Percentiles rank a stretch among this genome's conserved stretches.
Conservation (phyloP, 495 filamentous ascomycete species). For the Tetracladium marchalianum region DNA sequence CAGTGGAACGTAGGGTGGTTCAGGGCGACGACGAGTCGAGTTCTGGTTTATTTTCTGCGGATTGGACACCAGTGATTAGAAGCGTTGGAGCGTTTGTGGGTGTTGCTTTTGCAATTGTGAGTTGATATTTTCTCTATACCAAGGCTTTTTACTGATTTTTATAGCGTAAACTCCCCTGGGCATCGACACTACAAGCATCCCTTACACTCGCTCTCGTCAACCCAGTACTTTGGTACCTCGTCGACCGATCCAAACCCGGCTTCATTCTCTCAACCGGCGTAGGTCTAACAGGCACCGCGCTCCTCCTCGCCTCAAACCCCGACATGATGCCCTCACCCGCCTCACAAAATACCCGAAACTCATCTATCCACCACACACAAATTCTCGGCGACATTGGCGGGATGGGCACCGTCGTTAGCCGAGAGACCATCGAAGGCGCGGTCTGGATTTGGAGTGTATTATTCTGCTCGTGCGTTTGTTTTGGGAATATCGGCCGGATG, state of each 20-base stretch:
- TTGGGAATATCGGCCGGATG: slow-evolving; percentile 87
- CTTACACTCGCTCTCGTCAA: slow-evolving; percentile 86
- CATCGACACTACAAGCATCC: slow-evolving; percentile 87
- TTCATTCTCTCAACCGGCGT: slow-evolving; percentile 65
- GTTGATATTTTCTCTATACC: slow-evolving; percentile 18
- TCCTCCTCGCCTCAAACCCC: slow-evolving; percentile 63
- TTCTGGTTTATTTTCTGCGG: slow-evolving; percentile 27
- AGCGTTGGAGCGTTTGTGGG: slow-evolving; percentile 91
- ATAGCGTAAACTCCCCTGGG: slow-evolving; percentile 79
- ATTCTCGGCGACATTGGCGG: neutral
- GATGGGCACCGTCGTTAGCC: slow-evolving; percentile 47
- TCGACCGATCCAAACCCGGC: slow-evolving; percentile 81
- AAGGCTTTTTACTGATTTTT: slow-evolving; percentile 9
- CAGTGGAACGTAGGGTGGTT: neutral
- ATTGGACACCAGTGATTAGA: slow-evolving; percentile 76
- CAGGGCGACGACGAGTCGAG: slow-evolving; percentile 15
- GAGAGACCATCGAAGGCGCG: slow-evolving; percentile 66
- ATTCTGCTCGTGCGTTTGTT: slow-evolving; percentile 90
- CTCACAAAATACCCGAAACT: slow-evolving; percentile 16
- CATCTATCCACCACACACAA: neutral
- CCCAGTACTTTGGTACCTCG: slow-evolving; percentile 89
- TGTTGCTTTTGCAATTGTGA: slow-evolving; percentile 91
- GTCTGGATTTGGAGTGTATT: slow-evolving; percentile 88
- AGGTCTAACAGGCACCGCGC: slow-evolving; percentile 60
- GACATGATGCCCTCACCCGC: slow-evolving; percentile 61